These are phyloP conservation scores for Rhynchosporium agropyri DNA, from an alignment of 2,329 filamentous ascomycete genomes.

Conservation along the genomic window DNA sequence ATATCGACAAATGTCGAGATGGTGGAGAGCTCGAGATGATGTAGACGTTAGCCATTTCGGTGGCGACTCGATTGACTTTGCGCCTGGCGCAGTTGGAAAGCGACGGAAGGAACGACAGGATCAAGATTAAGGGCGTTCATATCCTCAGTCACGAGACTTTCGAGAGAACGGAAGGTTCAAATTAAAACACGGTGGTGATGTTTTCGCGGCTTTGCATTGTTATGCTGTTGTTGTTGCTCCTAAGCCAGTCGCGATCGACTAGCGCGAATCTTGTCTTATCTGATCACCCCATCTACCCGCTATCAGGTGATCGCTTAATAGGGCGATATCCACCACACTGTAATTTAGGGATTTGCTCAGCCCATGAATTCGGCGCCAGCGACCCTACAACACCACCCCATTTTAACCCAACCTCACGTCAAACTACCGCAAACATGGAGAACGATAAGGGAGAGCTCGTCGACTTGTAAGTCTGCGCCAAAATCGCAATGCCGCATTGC, in stretches of 20 bases:
- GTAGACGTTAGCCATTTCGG: conserved; percentile 46
- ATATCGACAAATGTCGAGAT: conserved; percentile 26
- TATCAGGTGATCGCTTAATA: conserved; percentile 12
- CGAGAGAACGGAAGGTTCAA: neutral
- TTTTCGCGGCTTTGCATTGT: no score
- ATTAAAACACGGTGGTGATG: no score
- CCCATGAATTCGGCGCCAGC: conserved; percentile 13
- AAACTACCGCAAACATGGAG: conserved; percentile 77
- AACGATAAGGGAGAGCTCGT: conserved; percentile 99
- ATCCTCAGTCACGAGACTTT: neutral
- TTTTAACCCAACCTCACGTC: conserved; percentile 30
- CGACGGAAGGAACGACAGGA: conserved; percentile 35
- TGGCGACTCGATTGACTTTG: conserved; percentile 23
- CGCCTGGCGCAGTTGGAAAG: conserved; percentile 32
- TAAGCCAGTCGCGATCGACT: neutral
- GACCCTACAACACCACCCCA: conserved; percentile 18
- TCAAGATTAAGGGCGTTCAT: conserved; percentile 20
- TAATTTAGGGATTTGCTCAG: conserved; percentile 30
- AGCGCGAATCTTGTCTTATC: neutral
- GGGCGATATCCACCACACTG: neutral
- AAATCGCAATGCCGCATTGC: conserved; percentile 10
- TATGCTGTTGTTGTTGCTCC: neutral
- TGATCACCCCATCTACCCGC: neutral
- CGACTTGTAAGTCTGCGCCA: conserved; percentile 75
- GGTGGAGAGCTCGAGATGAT: conserved; percentile 32